phyloP scores from a whole-genome alignment of 805 yeast genomes.

The Ogataea thermomethanolica region DNA sequence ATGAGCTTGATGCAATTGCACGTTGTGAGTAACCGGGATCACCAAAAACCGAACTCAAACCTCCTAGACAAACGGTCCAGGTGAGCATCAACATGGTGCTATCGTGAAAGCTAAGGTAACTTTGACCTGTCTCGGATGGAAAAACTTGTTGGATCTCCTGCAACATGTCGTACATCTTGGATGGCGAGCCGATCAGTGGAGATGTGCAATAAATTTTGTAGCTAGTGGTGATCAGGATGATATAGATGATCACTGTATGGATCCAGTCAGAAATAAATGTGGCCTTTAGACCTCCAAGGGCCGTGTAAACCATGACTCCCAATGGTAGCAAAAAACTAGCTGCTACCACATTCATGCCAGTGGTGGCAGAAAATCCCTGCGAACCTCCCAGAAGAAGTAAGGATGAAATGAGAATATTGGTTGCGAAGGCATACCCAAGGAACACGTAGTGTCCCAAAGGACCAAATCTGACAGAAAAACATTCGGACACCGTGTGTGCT shows the following conservation, averaged over 20 bases:
- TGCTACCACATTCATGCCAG: constrained; percentile 22
- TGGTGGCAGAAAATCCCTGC: constrained; percentile 7
- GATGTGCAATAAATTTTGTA: constrained; percentile 22
- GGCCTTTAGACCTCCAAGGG: constrained; percentile 37
- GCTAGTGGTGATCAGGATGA: constrained; percentile 28
- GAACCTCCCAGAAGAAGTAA: constrained; percentile 28
- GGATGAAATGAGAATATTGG: constrained; percentile 28
- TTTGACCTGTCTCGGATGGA: constrained; percentile 33
- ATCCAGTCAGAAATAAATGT: constrained; percentile 34
- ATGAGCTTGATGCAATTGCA: constrained; percentile 35
- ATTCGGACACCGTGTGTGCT: constrained; percentile 31
- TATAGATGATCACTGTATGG: constrained; percentile 33
- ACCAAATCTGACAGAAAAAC: constrained; percentile 32
- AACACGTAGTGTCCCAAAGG: constrained; percentile 18
- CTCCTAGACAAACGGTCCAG: constrained; percentile 35
- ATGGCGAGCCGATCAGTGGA: constrained; percentile 23
- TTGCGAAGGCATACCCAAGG: constrained; percentile 11
- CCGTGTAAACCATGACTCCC: constrained; percentile 34
- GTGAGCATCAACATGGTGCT: constrained; percentile 36
- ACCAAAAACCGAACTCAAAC: constrained; percentile 37
- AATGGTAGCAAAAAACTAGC: constrained; percentile 31
- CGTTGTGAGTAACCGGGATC: constrained; percentile 42
- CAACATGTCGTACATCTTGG: constrained; percentile 27
- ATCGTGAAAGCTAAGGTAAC: constrained; percentile 37
- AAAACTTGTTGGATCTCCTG: constrained; percentile 18